A percentile compares a stretch with the other conserved stretches of the same genome.
Evolutionary conservation across 139 green algal genomes (phyloP).

Genomic region (Ettlia oleoabundans): DNA sequence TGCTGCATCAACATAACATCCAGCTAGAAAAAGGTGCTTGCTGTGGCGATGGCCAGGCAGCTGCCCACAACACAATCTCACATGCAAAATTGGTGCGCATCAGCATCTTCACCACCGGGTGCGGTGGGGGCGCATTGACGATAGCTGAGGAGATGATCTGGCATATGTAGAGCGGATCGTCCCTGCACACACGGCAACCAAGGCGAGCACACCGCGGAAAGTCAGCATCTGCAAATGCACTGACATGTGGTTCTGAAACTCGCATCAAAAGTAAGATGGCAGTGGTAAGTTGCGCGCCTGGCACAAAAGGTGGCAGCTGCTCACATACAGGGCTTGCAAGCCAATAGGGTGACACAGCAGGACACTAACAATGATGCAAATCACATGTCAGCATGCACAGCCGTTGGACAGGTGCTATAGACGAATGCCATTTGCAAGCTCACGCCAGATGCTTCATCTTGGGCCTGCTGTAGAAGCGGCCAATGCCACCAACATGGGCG

Average conservation of each 20-base stretch:
- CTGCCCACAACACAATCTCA: too few species aligned
- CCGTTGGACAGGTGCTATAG: neutral
- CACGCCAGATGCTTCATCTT: constrained; percentile 38
- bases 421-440: neutral
- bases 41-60: too few species aligned
- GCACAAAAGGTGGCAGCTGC: too few species aligned
- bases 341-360: too few species aligned
- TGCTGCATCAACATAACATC: too few species aligned
- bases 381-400: neutral
- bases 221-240: neutral
- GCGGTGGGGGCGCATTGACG: constrained; percentile 58
- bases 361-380: too few species aligned
- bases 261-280: neutral
- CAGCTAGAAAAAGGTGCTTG: too few species aligned
- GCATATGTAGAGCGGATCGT: constrained; percentile 52
- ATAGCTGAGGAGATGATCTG: constrained; percentile 61
- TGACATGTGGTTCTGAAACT: neutral
- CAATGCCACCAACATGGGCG: constrained; percentile 53
- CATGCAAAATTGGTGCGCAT: constrained; percentile 44
- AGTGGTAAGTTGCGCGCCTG: too few species aligned
- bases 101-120: constrained; percentile 51
- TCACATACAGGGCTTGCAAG: too few species aligned
- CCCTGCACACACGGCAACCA: too few species aligned
- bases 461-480: constrained; percentile 53
- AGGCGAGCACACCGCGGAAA: too few species aligned